phyloP scores from a whole-genome alignment of 805 yeast genomes.

The Sugiyamaella qingdaonensis region DNA sequence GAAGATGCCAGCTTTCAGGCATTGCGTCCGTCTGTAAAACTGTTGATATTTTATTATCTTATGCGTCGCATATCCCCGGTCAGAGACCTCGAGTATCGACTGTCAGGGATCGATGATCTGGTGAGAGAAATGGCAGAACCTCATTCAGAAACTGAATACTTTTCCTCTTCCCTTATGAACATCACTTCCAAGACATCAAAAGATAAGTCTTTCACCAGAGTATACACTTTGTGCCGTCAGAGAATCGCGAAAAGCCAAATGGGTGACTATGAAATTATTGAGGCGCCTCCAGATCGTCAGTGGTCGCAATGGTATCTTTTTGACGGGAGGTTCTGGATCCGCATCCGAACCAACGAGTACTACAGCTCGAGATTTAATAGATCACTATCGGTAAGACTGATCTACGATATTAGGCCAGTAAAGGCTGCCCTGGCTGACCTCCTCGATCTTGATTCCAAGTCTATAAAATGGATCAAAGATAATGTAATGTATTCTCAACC shows the following conservation, averaged over 20 bases:
- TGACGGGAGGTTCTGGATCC: constrained; percentile 19
- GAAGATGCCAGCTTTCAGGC: constrained; percentile 7
- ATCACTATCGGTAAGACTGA: not conserved
- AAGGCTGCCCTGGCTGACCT: constrained; percentile 6
- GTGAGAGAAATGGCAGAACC: not conserved
- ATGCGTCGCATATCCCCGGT: constrained; percentile 11
- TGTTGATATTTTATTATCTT: constrained; percentile 7
- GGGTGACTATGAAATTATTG: not conserved
- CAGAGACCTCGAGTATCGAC: constrained; percentile 6
- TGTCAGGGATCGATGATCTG: constrained; percentile 22
- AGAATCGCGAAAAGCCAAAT: not conserved
- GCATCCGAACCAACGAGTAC: not conserved
- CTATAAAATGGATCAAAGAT: constrained; percentile 5
- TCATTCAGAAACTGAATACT: not conserved
- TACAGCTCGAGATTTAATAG: not conserved
- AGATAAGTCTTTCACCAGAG: not conserved
- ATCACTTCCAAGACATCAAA: not conserved
- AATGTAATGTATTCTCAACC: constrained; percentile 12
- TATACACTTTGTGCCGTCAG: constrained; percentile 4
- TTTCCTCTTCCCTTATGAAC: not conserved
- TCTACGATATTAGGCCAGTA: not conserved
- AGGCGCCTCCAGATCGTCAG: not conserved
- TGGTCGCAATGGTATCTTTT: constrained; percentile 22
- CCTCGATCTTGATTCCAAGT: not conserved
- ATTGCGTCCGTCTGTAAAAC: constrained; percentile 7